Conservation (phyloP, 139 green algal genomes). For the Chlamydomonas asymmetrica region DNA sequence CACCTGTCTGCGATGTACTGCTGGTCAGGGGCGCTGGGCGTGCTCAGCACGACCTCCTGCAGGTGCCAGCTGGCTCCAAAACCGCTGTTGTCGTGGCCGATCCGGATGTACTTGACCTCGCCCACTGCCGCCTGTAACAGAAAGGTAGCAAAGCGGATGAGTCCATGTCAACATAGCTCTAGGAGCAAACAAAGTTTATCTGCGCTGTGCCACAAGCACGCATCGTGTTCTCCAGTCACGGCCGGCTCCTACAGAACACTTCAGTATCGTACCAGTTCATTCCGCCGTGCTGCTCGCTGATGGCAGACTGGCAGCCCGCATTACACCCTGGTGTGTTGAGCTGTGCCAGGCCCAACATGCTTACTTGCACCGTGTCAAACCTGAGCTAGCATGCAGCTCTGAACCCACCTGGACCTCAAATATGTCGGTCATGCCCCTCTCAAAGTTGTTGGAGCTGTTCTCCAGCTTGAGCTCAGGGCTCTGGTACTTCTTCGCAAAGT, state of each 20-base stretch:
- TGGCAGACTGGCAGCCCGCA: too few relatives aligned
- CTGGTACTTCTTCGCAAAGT: constrained; percentile 26
- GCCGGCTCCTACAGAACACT: too few relatives aligned
- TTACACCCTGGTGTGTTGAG: too few relatives aligned
- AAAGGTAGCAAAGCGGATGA: too few relatives aligned
- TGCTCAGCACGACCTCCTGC: constrained; percentile 45
- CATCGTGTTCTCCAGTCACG: too few relatives aligned
- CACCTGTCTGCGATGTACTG: constrained; percentile 54
- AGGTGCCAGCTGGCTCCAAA: constrained; percentile 46
- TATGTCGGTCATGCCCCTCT: constrained; percentile 30
- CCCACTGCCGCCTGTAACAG: constrained; percentile 25
- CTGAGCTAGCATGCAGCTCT: background rate
- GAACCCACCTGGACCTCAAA: constrained; percentile 33
- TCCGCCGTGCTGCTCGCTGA: too few relatives aligned
- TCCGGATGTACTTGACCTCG: constrained; percentile 51
- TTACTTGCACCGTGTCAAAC: too few relatives aligned
- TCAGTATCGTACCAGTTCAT: too few relatives aligned
- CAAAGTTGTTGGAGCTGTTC: constrained; percentile 52
- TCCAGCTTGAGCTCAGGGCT: constrained; percentile 12
- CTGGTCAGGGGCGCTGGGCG: constrained; percentile 32
- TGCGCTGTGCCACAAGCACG: too few relatives aligned
- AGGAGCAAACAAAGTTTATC: too few relatives aligned
- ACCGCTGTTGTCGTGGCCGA: constrained; percentile 54
- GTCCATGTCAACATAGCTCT: too few relatives aligned
- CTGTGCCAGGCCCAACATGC: too few relatives aligned